These are phyloP conservation scores for Podospora pseudoanserina DNA, from an alignment of 495 filamentous ascomycete genomes.

Conservation along the genomic window DNA sequence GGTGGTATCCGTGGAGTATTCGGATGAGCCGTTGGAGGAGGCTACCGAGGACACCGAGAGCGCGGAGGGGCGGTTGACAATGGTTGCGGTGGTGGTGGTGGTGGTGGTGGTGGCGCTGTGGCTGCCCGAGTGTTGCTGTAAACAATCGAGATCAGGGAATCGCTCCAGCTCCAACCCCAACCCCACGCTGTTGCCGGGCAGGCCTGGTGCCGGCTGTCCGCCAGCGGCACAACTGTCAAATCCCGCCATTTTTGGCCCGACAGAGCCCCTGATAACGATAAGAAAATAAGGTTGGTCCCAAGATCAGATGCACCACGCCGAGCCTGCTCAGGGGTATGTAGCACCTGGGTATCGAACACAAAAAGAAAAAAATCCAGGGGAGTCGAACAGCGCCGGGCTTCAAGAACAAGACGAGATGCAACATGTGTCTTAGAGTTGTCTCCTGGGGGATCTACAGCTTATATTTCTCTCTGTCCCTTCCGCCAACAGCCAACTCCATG, in stretches of 20 bases:
- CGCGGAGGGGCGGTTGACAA: conserved; percentile 23
- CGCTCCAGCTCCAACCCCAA: conserved; percentile 24
- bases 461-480: background rate
- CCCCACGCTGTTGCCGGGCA: conserved; percentile 21
- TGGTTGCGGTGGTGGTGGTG: background rate
- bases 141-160: conserved; percentile 33
- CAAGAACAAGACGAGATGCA: background rate
- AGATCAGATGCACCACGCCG: background rate
- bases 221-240: conserved; percentile 18
- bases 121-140: conserved; percentile 21
- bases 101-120: background rate
- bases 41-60: conserved; percentile 31
- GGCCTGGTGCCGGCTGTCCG: conserved; percentile 15
- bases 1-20: conserved; percentile 16
- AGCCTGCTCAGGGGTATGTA: background rate
- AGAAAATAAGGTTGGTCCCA: conserved; percentile 3
- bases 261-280: conserved; percentile 6
- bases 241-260: conserved; percentile 23
- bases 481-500: background rate
- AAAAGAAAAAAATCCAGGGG: background rate
- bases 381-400: background rate
- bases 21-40: conserved; percentile 20
- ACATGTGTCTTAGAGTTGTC: background rate
- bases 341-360: background rate
- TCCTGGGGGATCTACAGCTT: background rate